Evolutionary conservation across 495 filamentous ascomycete genomes (phyloP), one percentile per base, ranked within the genome.

Genomic region (Tuber melanosporum): DNA sequence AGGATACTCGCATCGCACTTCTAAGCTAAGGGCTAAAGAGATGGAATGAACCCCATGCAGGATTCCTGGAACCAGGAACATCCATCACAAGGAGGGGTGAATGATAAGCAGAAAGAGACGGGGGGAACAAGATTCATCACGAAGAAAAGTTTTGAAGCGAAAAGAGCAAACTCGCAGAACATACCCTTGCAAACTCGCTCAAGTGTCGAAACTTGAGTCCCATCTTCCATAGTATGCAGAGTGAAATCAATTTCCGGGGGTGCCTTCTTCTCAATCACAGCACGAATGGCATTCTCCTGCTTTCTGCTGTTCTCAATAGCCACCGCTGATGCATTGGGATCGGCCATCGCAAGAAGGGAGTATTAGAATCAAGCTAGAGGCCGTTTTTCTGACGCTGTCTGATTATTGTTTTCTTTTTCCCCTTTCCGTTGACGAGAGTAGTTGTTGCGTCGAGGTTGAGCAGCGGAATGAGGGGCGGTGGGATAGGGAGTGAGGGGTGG

Each of bases 171-270:
- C 71, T 70, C 71, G 57, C 71, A 52, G 46, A 69, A 74, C 85
- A 69, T 91, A 98, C 95, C 95, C 92, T 98, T 99, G 86, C 94
- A 95, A 76, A 98, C 95, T 81, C 95, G 89, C 84, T 99, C 95
- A 85, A 91, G 85, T 72, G 95, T 99, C 87, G 91, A 98, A 84
- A 99, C 95, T 85, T 97, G 91, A 42, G 89, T 90, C 81, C 93
- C 93, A 89, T 99, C 95, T 85, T 99, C 95, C 94, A 98, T 97
- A 70, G 91, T 94, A 85, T 99, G 95, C 81, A 99, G 89, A 71
- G 94, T 94, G 84, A 98, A 98, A 86, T 99, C 95, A 84, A 99
- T 98, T 87, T 99, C 95, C 46, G 95, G 95, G 71, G 94, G 89
- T 71, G 94, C 93, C 86, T 91, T 93, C 90, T 98, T 99, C 78